Conservation (phyloP, 2,329 filamentous ascomycete species). For the Fusarium musae region DNA sequence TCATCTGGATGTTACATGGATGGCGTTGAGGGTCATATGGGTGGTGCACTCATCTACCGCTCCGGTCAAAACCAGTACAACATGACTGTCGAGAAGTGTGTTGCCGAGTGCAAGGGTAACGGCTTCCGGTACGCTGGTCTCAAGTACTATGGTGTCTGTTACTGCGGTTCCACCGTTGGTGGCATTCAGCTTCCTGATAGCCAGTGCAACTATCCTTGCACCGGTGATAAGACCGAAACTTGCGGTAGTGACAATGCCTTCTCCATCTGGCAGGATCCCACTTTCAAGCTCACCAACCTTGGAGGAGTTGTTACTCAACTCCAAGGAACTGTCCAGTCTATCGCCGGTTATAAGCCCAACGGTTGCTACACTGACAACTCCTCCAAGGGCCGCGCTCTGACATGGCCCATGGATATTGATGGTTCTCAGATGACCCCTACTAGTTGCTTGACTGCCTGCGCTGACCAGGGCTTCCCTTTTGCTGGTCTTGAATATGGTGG, state of each 20-base stretch:
- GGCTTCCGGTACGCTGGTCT: conserved; percentile 63
- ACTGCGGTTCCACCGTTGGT: conserved; percentile 62
- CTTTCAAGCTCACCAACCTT: conserved; percentile 54
- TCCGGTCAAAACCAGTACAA: conserved; percentile 50
- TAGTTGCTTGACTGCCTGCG: conserved; percentile 56
- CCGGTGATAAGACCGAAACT: conserved; percentile 55
- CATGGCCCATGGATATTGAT: conserved; percentile 55
- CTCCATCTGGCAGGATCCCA: conserved; percentile 61
- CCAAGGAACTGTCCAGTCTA: conserved; percentile 47
- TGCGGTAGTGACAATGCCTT: conserved; percentile 62
- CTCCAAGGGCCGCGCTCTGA: conserved; percentile 56
- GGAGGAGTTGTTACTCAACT: conserved; percentile 49
- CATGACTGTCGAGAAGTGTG: conserved; percentile 62
- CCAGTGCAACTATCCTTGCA: conserved; percentile 68
- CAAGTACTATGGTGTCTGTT: conserved; percentile 64
- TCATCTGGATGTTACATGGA: conserved; percentile 62
- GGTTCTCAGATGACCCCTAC: conserved; percentile 54
- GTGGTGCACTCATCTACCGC: conserved; percentile 56
- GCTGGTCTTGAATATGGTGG: conserved; percentile 61
- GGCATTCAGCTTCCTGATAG: conserved; percentile 62
- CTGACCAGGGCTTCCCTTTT: conserved; percentile 57
- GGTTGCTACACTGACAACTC: conserved; percentile 69
- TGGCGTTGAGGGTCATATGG: conserved; percentile 40
- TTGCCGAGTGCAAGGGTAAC: conserved; percentile 62
- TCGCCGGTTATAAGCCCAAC: conserved; percentile 65